Conservation (phyloP, 345 rosid genomes). For the Garcia nutans region DNA sequence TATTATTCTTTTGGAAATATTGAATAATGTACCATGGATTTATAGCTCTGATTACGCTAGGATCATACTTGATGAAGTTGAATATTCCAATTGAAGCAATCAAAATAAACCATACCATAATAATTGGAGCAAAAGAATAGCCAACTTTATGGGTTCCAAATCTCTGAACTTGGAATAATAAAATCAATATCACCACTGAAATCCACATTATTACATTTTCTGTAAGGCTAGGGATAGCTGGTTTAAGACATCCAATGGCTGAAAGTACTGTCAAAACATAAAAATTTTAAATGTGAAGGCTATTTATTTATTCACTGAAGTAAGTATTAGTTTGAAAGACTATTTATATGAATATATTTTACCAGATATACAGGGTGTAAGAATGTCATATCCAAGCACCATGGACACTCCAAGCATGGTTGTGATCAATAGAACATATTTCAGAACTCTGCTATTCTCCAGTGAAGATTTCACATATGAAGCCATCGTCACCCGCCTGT, state of each 20-base stretch:
- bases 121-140: constrained; percentile 44
- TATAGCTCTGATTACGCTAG: constrained; percentile 35
- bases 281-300: too few relatives aligned
- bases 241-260: constrained; percentile 50
- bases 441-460: constrained; percentile 37
- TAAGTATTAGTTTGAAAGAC: too few relatives aligned
- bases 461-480: constrained; percentile 30
- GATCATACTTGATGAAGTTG: constrained; percentile 42
- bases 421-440: constrained; percentile 35
- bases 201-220: constrained; percentile 30
- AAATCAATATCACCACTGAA: constrained; percentile 38
- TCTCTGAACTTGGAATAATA: constrained; percentile 45
- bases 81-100: constrained; percentile 39
- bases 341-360: too few relatives aligned
- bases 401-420: constrained; percentile 60
- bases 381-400: constrained; percentile 63
- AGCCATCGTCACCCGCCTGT: constrained; percentile 31
- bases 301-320: too few relatives aligned
- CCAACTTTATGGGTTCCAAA: constrained; percentile 55
- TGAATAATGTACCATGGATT: constrained; percentile 39
- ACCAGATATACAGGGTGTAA: constrained; percentile 63
- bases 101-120: constrained; percentile 41
- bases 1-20: constrained; percentile 44
- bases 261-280: constrained; percentile 44
- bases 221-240: constrained; percentile 29